Evolutionary conservation across 768 basidiomycete genomes (phyloP), one percentile per base, ranked within the genome.

Genomic region (Trametes gibbosa): DNA sequence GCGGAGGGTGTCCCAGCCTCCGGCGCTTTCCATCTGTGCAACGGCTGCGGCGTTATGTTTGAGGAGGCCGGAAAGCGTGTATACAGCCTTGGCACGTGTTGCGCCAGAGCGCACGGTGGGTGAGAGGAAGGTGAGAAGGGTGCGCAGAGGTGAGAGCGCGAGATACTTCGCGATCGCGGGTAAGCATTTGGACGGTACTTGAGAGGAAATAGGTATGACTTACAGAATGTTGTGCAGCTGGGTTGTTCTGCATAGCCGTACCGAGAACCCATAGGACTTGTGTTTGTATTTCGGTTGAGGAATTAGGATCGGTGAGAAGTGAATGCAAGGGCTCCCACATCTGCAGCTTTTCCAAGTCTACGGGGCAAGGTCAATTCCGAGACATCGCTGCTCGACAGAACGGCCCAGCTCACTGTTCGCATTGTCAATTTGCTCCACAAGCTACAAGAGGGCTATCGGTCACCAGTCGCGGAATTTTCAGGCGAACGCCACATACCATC

Each of bases 191-290:
- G 25, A n/a, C n/a, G n/a, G n/a, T n/a, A n/a, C n/a, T n/a, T n/a
- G n/a, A 14, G 25, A 42, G 42, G 27, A 37, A 29, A 25, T 23
- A n/a, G 40, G 39, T 37, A 24, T 14, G 3, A 79, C 84, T 62
- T 66, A 92, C 90, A 3, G 84, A 82, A 53, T 81, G 77, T 63
- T 95, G 94, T 0, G 94, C 91, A 9, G 84, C 76, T 0, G 92
- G 91, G 62, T 95, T 96, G 66, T 96, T 95, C 70, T 95, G 92
- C 5, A 95, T 68, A 0, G 94, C 92, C 0, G 94, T 96, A 6
- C 94, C 94, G 24, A 91, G 80, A 0, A 95, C 85, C 94, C 94
- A 96, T 10, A 95, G 73, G 0, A 84, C 82, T 59, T 90, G 85
- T 59, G 79, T 74, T 65, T 82, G 85, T 24, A 95, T 79, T 25